Conservation (phyloP, 2,329 filamentous ascomycete genomes). For the Colletotrichum orchidophilum region DNA sequence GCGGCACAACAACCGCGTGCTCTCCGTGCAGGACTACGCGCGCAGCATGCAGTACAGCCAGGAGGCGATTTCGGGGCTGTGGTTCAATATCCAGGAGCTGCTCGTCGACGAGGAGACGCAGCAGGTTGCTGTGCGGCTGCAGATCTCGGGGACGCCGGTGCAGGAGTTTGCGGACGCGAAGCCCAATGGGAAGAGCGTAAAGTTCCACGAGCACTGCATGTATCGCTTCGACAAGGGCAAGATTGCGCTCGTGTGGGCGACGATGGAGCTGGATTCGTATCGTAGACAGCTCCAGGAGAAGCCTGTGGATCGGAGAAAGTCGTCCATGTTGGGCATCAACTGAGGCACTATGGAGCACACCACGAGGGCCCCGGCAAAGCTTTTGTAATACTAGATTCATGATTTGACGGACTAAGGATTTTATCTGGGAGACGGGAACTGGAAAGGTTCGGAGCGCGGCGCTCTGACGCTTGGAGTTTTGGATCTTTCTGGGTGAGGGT, state of each 20-base stretch:
- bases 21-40: constrained; percentile 39
- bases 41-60: constrained; percentile 41
- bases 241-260: constrained; percentile 45
- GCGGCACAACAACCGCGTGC: constrained; percentile 42
- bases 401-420: not conserved
- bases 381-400: not conserved
- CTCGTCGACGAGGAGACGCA: constrained; percentile 44
- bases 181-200: constrained; percentile 41
- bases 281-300: constrained; percentile 28
- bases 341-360: not conserved
- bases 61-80: constrained; percentile 40
- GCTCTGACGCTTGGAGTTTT: not conserved
- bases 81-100: constrained; percentile 39
- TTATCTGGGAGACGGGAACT: not conserved
- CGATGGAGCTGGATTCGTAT: constrained; percentile 43
- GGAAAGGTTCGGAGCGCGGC: not conserved
- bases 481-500: not conserved
- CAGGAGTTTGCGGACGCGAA: constrained; percentile 39
- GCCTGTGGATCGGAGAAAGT: constrained; percentile 4
- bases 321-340: constrained; percentile 28
- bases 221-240: constrained; percentile 45
- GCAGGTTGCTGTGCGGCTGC: constrained; percentile 43
- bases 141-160: constrained; percentile 43
- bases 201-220: constrained; percentile 45
- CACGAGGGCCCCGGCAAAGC: too few species aligned